Evolutionary conservation across 805 yeast species (phyloP), one percentile per base, ranked within the genome.

Genomic region (Diddensiella caesifluorescens): DNA sequence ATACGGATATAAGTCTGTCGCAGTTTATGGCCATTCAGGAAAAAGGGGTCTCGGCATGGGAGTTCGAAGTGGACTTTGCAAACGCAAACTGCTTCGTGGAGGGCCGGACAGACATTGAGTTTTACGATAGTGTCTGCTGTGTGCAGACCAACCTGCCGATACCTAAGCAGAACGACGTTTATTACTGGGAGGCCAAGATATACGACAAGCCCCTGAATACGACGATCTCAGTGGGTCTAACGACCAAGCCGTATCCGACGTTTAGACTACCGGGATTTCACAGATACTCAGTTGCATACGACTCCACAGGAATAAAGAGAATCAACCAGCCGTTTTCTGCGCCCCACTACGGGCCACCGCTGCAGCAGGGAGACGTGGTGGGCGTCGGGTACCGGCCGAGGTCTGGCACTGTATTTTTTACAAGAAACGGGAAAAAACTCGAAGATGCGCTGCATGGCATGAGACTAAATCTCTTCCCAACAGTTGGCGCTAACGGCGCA

Each of bases 191-290:
- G 58, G 75, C 81, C 30, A 92, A 92, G 56, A 73, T 92, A 1
- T 88, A 78, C 62, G 87, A 82, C 29, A 69, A 75, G 40, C 78
- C 83, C 2, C 59, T 52, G n/a, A 64, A 59, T 31, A 62, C 75
- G 0, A 46, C 41, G 18, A 52, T 90, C 1, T 77, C 95, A 0
- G 69, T 92, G 15, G 98, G 98, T 0, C 56, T 92, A 2, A 73
- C 89, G 0, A 77, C 94, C 0, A 76, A 79, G 48, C 98, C 98
- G 4, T 92, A 92, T 56, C 98, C 98, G 1, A 79, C 82, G 63
- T 92, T 92, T 63, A 70, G 97, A 51, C 67, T 92, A 29, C 97
- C 98, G 0, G 98, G 98, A 0, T 75, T 92, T 56, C 95, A 88
- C 54, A 73, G 80, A 32, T 82, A 79, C 59, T 86, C 96, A 0